Conservation (phyloP, 805 yeast species). For the Wickerhamiella sorbophila region DNA sequence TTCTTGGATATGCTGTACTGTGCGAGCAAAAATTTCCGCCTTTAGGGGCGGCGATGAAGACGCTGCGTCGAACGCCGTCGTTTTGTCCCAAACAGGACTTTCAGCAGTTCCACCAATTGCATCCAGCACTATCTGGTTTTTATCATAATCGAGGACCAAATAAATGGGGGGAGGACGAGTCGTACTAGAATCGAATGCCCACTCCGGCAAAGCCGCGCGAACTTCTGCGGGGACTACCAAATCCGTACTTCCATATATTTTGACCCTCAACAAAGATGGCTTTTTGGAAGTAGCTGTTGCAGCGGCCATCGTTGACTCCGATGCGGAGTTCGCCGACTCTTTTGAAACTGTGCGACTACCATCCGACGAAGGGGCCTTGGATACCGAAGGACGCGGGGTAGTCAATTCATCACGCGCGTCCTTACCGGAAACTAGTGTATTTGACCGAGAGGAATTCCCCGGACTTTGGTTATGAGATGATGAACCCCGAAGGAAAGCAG, state of each 20-base stretch:
- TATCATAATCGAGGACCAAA: slow-evolving; percentile 86
- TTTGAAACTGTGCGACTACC: background rate
- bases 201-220: slow-evolving; percentile 19
- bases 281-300: slow-evolving; percentile 4
- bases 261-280: slow-evolving; percentile 35
- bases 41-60: slow-evolving; percentile 45
- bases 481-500: slow-evolving; percentile 15
- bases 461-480: background rate
- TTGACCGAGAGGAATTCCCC: background rate
- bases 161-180: slow-evolving; percentile 53
- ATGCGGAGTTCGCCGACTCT: background rate
- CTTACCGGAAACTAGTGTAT: slow-evolving; percentile 2
- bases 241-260: slow-evolving; percentile 28
- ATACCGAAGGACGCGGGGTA: slow-evolving; percentile 24
- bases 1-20: slow-evolving; percentile 31
- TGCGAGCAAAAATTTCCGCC: slow-evolving; percentile 62
- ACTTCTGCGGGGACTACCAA: slow-evolving; percentile 34
- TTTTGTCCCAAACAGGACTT: slow-evolving; percentile 73
- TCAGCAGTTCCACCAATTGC: slow-evolving; percentile 73
- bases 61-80: slow-evolving; percentile 80
- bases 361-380: slow-evolving; percentile 6
- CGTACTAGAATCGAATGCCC: slow-evolving; percentile 29
- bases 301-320: slow-evolving; percentile 1
- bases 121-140: slow-evolving; percentile 77
- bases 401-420: slow-evolving; percentile 4